Conservation (phyloP, 2,329 filamentous ascomycete genomes). For the Ciborinia camelliae region DNA sequence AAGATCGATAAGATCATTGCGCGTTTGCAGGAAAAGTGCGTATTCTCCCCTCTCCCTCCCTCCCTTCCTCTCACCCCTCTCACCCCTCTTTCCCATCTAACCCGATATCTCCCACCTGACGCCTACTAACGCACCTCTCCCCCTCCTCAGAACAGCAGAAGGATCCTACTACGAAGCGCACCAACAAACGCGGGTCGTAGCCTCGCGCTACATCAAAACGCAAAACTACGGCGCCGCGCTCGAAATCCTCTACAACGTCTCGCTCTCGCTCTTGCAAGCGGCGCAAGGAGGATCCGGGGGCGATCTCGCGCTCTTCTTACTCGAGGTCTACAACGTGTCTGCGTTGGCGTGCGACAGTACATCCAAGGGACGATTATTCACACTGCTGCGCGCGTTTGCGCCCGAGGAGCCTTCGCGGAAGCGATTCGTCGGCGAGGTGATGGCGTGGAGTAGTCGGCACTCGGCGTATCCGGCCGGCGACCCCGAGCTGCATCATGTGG, state of each 20-base stretch:
- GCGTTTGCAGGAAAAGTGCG: conserved; percentile 73
- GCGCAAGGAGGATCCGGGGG: conserved; percentile 93
- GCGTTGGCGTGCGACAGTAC: conserved; percentile 72
- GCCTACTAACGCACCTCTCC: conserved; percentile 1
- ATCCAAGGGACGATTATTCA: conserved; percentile 71
- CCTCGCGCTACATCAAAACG: conserved; percentile 87
- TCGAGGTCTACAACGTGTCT: conserved; percentile 88
- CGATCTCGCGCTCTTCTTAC: conserved; percentile 80
- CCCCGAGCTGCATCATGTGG: conserved; percentile 89
- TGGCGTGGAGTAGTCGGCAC: conserved; percentile 58
- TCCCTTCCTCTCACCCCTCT: conserved; percentile 22
- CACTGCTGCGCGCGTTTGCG: conserved; percentile 76
- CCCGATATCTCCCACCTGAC: conserved; percentile 17
- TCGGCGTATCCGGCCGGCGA: conserved; percentile 84
- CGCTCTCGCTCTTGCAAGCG: conserved; percentile 80
- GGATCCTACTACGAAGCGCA: conserved; percentile 97
- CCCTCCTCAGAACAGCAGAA: conserved; percentile 71
- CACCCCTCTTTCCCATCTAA: conserved; percentile 1
- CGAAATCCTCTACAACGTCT: conserved; percentile 81
- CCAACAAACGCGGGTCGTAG: conserved; percentile 94
- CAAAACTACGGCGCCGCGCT: conserved; percentile 80
- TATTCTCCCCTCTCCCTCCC: conserved; percentile 1
- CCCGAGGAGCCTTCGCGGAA: conserved; percentile 85
- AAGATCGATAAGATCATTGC: conserved; percentile 71
- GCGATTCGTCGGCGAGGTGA: conserved; percentile 83